These are phyloP conservation scores for Lentinula edodes DNA, from an alignment of 768 basidiomycete genomes.

Conservation along the genomic window DNA sequence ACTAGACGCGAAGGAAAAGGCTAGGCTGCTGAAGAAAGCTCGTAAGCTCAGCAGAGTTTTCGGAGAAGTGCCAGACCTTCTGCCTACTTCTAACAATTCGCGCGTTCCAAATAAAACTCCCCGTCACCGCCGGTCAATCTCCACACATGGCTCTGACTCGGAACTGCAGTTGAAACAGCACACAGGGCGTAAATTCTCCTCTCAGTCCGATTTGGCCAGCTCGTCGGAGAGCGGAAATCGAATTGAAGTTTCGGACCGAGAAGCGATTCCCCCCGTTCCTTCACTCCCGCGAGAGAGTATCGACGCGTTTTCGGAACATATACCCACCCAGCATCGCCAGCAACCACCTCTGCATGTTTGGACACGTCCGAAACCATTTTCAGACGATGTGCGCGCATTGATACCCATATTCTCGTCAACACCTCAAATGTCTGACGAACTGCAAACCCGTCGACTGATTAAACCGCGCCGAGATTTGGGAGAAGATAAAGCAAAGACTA, in stretches of 20 bases:
- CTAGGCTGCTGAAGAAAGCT: slow-evolving; percentile 32
- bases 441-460: slow-evolving; percentile 24
- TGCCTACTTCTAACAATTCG: background rate
- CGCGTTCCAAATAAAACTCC: background rate
- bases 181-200: background rate
- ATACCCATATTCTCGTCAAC: background rate
- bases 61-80: slow-evolving; percentile 5
- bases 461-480: slow-evolving; percentile 33
- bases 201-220: slow-evolving; percentile 1
- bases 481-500: slow-evolving; percentile 26
- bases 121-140: background rate
- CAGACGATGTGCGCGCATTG: background rate
- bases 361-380: background rate
- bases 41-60: slow-evolving; percentile 40
- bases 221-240: background rate
- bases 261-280: background rate
- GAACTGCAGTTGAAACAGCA: background rate
- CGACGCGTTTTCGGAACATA: background rate
- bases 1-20: slow-evolving; percentile 28
- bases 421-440: slow-evolving; percentile 12
- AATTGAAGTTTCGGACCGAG: background rate
- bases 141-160: background rate
- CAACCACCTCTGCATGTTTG: background rate
- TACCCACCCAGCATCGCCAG: background rate
- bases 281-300: background rate